phyloP scores from a whole-genome alignment of 768 basidiomycete genomes.

The Boletus insuetus region DNA sequence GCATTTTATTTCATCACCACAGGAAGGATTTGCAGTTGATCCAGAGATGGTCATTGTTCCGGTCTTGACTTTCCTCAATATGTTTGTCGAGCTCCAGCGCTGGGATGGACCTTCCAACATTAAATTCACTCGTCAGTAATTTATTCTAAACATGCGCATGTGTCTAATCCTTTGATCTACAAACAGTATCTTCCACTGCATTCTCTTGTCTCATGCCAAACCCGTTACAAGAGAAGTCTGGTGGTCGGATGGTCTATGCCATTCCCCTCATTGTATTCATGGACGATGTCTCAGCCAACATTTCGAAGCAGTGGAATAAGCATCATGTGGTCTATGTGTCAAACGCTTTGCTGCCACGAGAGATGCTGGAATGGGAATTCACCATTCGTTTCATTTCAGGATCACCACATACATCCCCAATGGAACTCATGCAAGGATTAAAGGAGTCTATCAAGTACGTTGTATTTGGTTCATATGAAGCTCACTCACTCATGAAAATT shows the following conservation, averaged over 20 bases:
- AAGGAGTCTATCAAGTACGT: conserved; percentile 26
- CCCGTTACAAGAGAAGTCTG: conserved; percentile 10
- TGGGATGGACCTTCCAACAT: not conserved
- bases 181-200: not conserved
- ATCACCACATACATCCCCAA: conserved; percentile 34
- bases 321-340: conserved; percentile 35
- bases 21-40: conserved; percentile 9
- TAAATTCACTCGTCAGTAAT: too few species aligned
- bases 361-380: conserved; percentile 33
- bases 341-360: conserved; percentile 28
- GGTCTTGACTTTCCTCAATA: conserved; percentile 7
- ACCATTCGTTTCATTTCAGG: conserved; percentile 27
- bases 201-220: conserved; percentile 21
- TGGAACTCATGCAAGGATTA: conserved; percentile 34
- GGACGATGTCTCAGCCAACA: conserved; percentile 37
- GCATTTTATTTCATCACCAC: too few species aligned
- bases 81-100: conserved; percentile 11
- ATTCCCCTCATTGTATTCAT: conserved; percentile 32
- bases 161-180: too few species aligned
- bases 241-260: conserved; percentile 19
- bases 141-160: too few species aligned
- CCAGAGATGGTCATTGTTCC: not conserved
- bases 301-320: conserved; percentile 39
- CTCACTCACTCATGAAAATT: not conserved
- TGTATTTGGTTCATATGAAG: too few species aligned